Percentiles rank a stretch among this genome's conserved stretches.
These are phyloP conservation scores for Stagonosporopsis tanaceti DNA, from an alignment of 2,329 filamentous ascomycete species.

Conservation along the genomic window DNA sequence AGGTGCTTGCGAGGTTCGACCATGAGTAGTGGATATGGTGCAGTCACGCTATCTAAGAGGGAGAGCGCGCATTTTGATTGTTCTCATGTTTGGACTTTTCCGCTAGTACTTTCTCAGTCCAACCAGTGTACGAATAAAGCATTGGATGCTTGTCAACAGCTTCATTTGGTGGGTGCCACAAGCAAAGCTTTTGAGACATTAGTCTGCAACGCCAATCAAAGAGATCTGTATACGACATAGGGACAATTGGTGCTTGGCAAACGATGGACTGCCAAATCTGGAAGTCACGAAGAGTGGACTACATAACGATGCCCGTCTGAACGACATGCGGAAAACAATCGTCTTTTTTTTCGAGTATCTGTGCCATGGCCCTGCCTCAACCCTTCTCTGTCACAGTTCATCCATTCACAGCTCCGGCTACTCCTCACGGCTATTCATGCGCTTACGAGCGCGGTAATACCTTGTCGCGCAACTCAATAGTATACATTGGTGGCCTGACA, in stretches of 20 bases:
- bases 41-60: too few species aligned
- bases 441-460: slow-evolving; percentile 26
- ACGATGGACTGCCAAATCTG: slow-evolving; percentile 1
- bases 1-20: slow-evolving; percentile 17
- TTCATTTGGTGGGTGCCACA: too few species aligned
- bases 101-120: not conserved
- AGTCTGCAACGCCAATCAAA: not conserved
- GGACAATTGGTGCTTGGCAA: not conserved
- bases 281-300: not conserved
- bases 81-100: not conserved
- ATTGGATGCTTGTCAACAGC: not conserved
- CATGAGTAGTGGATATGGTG: not conserved
- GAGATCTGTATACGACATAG: not conserved
- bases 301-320: not conserved
- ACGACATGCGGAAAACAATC: not conserved
- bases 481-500: slow-evolving; percentile 30
- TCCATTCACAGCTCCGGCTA: slow-evolving; percentile 14
- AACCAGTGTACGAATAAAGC: not conserved
- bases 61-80: not conserved
- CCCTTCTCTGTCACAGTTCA: slow-evolving; percentile 20
- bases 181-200: not conserved
- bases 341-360: not conserved
- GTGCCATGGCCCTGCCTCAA: not conserved
- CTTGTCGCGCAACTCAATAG: slow-evolving; percentile 19
- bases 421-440: slow-evolving; percentile 11